Conservation (phyloP, 768 basidiomycete species). For the Fistulinella prunicolor region DNA sequence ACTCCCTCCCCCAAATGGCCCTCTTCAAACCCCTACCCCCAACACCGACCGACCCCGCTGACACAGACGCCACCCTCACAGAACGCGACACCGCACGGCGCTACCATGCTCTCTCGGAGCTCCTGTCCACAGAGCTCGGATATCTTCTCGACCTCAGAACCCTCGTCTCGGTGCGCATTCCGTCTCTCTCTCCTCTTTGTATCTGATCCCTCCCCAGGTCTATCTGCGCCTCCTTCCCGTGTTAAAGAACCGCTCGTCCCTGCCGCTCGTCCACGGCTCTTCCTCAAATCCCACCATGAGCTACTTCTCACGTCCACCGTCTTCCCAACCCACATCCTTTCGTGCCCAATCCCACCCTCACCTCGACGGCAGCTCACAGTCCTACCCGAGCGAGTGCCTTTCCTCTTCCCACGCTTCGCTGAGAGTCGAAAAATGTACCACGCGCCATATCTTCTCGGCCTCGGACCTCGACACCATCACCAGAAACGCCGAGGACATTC, state of each 20-base stretch:
- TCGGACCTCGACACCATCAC: constrained; percentile 56
- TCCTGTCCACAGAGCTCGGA: constrained; percentile 79
- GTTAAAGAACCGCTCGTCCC: constrained; percentile 33
- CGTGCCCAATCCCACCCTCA: constrained; percentile 47
- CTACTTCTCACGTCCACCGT: constrained; percentile 37
- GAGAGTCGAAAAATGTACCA: constrained; percentile 33
- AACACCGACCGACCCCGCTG: background rate
- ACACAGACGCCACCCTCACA: background rate
- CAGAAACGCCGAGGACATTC: constrained; percentile 66
- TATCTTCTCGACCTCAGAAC: constrained; percentile 78
- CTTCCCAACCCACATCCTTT: constrained; percentile 41
- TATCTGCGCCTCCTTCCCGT: constrained; percentile 59
- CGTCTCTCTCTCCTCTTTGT: background rate
- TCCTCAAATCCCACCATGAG: constrained; percentile 27
- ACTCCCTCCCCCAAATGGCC: constrained; percentile 42
- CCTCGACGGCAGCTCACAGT: constrained; percentile 14
- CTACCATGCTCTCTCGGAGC: constrained; percentile 79
- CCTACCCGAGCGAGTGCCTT: constrained; percentile 1
- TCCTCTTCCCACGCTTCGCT: constrained; percentile 10
- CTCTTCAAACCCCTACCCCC: constrained; percentile 11
- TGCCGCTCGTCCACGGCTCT: constrained; percentile 21
- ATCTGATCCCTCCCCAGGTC: constrained; percentile 42
- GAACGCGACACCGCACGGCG: constrained; percentile 42
- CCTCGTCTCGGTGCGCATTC: constrained; percentile 66
- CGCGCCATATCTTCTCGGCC: constrained; percentile 54